These are phyloP conservation scores for Medicago ruthenica DNA, from an alignment of 306 rosid genomes.

Conservation along the genomic window DNA sequence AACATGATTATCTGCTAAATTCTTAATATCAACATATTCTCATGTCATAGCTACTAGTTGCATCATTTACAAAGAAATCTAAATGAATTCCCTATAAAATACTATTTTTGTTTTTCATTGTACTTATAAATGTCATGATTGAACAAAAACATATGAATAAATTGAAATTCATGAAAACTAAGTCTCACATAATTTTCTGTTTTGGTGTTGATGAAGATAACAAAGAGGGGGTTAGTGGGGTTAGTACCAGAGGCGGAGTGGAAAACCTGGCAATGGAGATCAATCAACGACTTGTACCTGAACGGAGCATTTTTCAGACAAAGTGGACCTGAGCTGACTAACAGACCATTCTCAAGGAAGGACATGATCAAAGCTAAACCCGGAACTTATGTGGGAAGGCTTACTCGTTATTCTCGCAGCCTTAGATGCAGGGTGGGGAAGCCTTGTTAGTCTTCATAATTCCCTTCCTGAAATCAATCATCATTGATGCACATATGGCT, in stretches of 20 bases:
- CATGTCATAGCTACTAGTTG: neutral
- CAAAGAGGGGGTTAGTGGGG: constrained; percentile 70
- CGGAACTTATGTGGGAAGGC: constrained; percentile 53
- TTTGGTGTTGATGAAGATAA: constrained; percentile 63
- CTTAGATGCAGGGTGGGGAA: constrained; percentile 50
- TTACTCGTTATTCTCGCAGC: constrained; percentile 62
- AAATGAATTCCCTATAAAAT: neutral
- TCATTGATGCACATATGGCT: neutral
- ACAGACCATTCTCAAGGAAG: constrained; percentile 42
- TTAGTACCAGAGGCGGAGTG: constrained; percentile 48
- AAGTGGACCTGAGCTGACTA: constrained; percentile 39
- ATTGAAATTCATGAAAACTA: constrained; percentile 10
- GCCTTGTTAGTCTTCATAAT: constrained; percentile 52
- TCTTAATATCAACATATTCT: neutral
- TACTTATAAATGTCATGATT: constrained; percentile 9
- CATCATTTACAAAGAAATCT: neutral
- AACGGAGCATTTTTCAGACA: constrained; percentile 74
- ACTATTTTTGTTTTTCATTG: neutral
- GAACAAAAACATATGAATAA: constrained; percentile 6
- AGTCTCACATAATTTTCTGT: neutral
- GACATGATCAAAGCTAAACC: constrained; percentile 61
- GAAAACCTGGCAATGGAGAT: constrained; percentile 80
- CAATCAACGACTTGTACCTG: constrained; percentile 63
- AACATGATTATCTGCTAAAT: neutral
- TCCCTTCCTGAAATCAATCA: neutral